phyloP scores from a whole-genome alignment of 306 rosid species.

The Rubus parviflorus region DNA sequence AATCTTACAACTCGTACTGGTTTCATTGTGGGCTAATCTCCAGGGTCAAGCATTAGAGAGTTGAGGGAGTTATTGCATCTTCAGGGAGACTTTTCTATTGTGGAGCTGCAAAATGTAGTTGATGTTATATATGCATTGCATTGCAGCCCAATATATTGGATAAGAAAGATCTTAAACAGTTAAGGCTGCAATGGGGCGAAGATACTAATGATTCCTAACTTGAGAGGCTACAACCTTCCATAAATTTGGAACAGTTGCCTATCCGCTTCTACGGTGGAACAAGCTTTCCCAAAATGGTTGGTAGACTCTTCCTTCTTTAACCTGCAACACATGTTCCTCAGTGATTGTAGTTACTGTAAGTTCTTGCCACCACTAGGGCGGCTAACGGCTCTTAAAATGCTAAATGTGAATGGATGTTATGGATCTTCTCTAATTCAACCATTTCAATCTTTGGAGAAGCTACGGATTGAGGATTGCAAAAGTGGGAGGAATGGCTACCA shows the following conservation, averaged over 20 bases:
- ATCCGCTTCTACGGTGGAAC: neutral
- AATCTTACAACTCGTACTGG: neutral
- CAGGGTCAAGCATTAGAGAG: neutral
- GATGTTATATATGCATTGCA: constrained; percentile 1
- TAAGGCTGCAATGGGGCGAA: constrained; percentile 7
- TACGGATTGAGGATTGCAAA: neutral
- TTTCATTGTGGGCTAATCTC: neutral
- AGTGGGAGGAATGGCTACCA: constrained; percentile 7
- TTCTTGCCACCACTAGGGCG: constrained; percentile 14
- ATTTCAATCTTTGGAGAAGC: neutral
- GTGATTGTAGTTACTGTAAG: neutral
- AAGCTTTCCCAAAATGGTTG: constrained; percentile 22
- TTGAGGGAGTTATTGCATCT: neutral
- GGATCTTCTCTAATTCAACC: neutral
- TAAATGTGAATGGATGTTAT: neutral
- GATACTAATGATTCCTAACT: neutral
- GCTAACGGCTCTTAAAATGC: constrained; percentile 18
- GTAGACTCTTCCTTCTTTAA: neutral
- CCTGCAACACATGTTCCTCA: neutral
- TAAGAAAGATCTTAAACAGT: constrained; percentile 2
- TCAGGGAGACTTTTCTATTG: neutral
- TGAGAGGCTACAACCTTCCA: neutral
- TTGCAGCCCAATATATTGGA: too few relatives aligned
- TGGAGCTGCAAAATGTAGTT: constrained; percentile 9
- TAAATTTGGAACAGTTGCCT: neutral